Evolutionary conservation across 2,329 filamentous ascomycete genomes (phyloP).

Genomic region (Sarocladiaceae sp.): DNA sequence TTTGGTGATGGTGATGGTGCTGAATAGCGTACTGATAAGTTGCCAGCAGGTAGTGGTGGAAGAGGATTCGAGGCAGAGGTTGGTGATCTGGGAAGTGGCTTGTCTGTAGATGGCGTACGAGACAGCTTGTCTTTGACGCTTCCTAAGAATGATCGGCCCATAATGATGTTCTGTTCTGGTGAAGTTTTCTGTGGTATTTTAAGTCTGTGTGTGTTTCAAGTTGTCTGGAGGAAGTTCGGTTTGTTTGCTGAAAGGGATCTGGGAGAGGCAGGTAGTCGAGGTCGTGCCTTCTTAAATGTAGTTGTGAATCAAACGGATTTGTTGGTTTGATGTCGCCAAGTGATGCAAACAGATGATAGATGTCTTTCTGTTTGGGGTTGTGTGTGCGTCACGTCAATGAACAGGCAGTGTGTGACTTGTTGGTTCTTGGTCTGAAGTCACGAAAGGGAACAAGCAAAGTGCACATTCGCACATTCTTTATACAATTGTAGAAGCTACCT

Average conservation of each 20-base stretch:
- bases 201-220: neutral
- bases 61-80: constrained; percentile 16
- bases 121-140: constrained; percentile 30
- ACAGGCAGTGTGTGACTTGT: neutral
- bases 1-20: neutral
- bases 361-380: neutral
- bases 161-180: constrained; percentile 9
- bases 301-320: neutral
- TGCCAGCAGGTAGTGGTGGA: neutral
- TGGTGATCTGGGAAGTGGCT: neutral
- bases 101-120: constrained; percentile 10
- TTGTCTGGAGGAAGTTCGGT: neutral
- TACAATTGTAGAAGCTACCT: neutral
- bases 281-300: neutral
- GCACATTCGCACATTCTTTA: no score
- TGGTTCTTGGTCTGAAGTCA: neutral
- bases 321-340: constrained; percentile 8
- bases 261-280: neutral
- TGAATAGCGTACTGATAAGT: neutral
- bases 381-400: neutral
- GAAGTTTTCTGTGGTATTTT: neutral
- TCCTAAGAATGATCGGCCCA: constrained; percentile 24
- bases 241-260: neutral
- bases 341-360: neutral
- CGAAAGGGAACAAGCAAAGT: no score